These are phyloP conservation scores for Truncatella angustata DNA, from an alignment of 2,329 filamentous ascomycete genomes.

Conservation along the genomic window DNA sequence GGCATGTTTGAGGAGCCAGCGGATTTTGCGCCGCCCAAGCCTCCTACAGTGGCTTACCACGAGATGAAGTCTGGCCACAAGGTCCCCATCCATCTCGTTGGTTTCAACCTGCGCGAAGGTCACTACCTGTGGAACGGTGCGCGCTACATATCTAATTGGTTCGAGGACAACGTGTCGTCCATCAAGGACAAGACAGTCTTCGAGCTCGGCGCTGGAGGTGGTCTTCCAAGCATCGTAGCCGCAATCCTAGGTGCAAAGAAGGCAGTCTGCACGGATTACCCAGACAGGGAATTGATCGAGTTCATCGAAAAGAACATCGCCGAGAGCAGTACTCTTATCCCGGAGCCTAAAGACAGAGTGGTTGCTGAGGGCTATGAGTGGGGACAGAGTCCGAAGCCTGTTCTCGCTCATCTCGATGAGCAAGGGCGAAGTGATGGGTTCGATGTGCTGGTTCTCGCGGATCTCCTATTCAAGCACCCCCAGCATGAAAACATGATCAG, in stretches of 20 bases:
- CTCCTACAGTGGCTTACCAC: conserved; percentile 72
- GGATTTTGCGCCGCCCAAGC: conserved; percentile 76
- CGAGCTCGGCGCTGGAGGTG: conserved; percentile 86
- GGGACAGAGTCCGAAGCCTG: conserved; percentile 62
- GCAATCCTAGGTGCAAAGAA: conserved; percentile 68
- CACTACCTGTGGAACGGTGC: conserved; percentile 91
- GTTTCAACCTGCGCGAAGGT: conserved; percentile 85
- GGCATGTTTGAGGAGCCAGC: conserved; percentile 77
- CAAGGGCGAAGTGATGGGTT: conserved; percentile 45
- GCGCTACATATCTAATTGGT: conserved; percentile 72
- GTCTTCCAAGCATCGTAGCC: conserved; percentile 77
- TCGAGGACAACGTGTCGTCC: conserved; percentile 67
- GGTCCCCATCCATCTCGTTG: conserved; percentile 75
- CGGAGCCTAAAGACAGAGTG: conserved; percentile 32
- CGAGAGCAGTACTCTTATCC: conserved; percentile 43
- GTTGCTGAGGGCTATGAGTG: conserved; percentile 76
- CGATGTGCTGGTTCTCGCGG: conserved; percentile 81
- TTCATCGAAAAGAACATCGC: conserved; percentile 77
- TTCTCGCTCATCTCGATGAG: conserved; percentile 57
- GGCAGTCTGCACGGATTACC: conserved; percentile 85
- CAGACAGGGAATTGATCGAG: conserved; percentile 76
- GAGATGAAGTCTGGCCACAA: conserved; percentile 63
- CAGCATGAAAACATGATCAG: conserved; percentile 78
- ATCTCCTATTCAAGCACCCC: conserved; percentile 86
- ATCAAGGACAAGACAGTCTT: conserved; percentile 71